Evolutionary conservation across 106 monocot genomes (phyloP).

Genomic region (Xerophyta viscosa): DNA sequence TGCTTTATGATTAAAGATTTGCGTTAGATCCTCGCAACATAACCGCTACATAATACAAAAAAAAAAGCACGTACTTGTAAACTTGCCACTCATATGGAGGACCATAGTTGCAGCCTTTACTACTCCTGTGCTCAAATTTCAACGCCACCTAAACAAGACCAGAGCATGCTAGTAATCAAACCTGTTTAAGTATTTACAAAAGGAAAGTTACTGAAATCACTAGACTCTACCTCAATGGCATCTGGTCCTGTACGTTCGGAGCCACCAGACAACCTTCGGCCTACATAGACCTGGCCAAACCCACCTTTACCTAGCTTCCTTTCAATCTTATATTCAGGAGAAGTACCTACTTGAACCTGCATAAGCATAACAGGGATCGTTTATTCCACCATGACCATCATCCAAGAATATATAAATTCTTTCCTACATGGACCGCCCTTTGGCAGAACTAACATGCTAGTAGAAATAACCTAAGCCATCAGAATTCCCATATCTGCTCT

Average conservation of each 20-base stretch:
- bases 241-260: conserved; percentile 82
- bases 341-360: conserved; percentile 95
- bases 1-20: conserved; percentile 23
- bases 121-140: conserved; percentile 82
- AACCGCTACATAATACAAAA: neutral
- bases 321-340: conserved; percentile 92
- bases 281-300: conserved; percentile 99
- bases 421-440: too few species aligned
- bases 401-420: too few species aligned
- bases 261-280: conserved; percentile 83
- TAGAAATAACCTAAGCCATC: too few species aligned
- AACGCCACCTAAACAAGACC: conserved; percentile 55
- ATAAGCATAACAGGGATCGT: too few species aligned
- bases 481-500: too few species aligned
- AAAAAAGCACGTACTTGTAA: conserved; percentile 54
- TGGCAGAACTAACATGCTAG: too few species aligned
- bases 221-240: conserved; percentile 71
- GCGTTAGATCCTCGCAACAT: too few species aligned
- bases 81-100: conserved; percentile 96
- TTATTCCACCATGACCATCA: too few species aligned
- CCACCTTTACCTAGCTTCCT: conserved; percentile 99
- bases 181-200: too few species aligned
- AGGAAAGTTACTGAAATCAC: too few species aligned
- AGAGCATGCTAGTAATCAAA: too few species aligned
- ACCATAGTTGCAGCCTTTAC: conserved; percentile 92